phyloP scores from a whole-genome alignment of 805 yeast species.

The Starmerella kuoi region DNA sequence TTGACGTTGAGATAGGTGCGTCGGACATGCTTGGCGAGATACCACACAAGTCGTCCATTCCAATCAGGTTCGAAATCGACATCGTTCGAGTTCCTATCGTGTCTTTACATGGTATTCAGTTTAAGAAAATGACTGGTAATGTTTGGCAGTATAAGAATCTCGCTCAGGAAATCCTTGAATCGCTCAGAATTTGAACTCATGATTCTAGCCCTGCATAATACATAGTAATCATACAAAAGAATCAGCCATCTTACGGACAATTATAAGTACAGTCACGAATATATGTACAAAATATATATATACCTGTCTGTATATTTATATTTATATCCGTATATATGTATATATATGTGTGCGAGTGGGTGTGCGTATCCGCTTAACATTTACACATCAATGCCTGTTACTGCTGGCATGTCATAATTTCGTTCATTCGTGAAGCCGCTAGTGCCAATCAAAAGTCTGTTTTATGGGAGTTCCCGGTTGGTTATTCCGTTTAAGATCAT shows the following conservation, averaged over 20 bases:
- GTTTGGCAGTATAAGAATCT: slow-evolving; percentile 89
- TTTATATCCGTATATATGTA: too few species aligned
- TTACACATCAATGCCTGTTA: too few species aligned
- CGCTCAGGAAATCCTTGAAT: slow-evolving; percentile 71
- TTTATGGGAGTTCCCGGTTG: slow-evolving; percentile 13
- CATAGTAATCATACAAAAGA: too few species aligned
- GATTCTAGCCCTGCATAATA: too few species aligned
- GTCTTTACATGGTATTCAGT: slow-evolving; percentile 85
- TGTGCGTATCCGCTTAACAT: too few species aligned
- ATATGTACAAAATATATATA: too few species aligned
- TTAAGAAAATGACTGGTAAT: slow-evolving; percentile 84
- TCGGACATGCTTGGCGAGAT: slow-evolving; percentile 30
- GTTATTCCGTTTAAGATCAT: slow-evolving; percentile 15
- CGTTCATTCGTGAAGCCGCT: too few species aligned
- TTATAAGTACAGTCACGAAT: too few species aligned
- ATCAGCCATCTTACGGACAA: too few species aligned
- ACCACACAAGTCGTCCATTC: slow-evolving; percentile 31
- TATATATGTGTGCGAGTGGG: too few species aligned
- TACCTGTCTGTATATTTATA: too few species aligned
- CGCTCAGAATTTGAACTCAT: slow-evolving; percentile 51
- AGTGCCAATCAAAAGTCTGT: slow-evolving; percentile 16
- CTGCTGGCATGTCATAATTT: too few species aligned
- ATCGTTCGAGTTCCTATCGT: slow-evolving; percentile 85
- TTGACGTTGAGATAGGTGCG: slow-evolving; percentile 28
- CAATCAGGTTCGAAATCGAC: slow-evolving; percentile 79